Percentiles rank a stretch among this genome's conserved stretches.
Evolutionary conservation across 164 flowering plant genomes (phyloP).

Genomic region (Vitis vinifera): ASM3070453v1 NC_081817.1:959001-959500

Average conservation of each 20-base stretch:
- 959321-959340: slow-evolving; percentile 77
- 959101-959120: background rate
- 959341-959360: slow-evolving; percentile 8
- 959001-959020: background rate
- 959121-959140: too few relatives aligned
- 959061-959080: slow-evolving; percentile 2
- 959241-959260: slow-evolving; percentile 84
- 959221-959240: slow-evolving; percentile 92
- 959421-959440: background rate
- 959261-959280: slow-evolving; percentile 63
- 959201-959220: slow-evolving; percentile 84
- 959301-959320: slow-evolving; percentile 82
- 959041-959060: background rate
- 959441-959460: too few relatives aligned
- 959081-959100: slow-evolving; percentile 5
- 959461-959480: too few relatives aligned
- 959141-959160: background rate
- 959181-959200: slow-evolving; percentile 36
- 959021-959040: background rate
- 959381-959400: background rate
- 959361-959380: too few relatives aligned
- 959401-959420: background rate
- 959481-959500: background rate
- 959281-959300: slow-evolving; percentile 74
- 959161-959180: slow-evolving; percentile 23